Evolutionary conservation across 192 early-diverging fungal genomes (phyloP).

Genomic region (Backusella australiensis): DNA sequence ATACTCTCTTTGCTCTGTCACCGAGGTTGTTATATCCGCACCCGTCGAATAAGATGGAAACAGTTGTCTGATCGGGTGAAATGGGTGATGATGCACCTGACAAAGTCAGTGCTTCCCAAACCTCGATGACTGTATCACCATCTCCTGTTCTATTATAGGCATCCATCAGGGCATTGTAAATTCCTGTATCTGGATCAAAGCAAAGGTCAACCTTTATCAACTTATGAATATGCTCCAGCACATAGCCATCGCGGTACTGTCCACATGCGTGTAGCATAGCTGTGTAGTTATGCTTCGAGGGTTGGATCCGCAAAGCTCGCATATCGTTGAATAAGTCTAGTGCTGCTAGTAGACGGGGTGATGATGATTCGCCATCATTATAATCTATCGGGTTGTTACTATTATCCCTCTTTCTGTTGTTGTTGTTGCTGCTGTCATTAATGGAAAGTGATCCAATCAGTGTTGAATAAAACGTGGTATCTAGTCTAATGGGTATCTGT

Average conservation of each 20-base stretch:
- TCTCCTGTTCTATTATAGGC: slow-evolving; percentile 40
- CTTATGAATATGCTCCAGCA: slow-evolving; percentile 31
- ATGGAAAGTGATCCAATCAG: neutral
- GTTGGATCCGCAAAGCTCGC: slow-evolving; percentile 27
- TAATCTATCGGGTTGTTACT: neutral
- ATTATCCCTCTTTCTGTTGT: neutral
- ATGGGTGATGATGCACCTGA: neutral
- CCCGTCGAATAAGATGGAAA: slow-evolving; percentile 40
- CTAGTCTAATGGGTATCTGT: neutral
- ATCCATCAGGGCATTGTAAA: slow-evolving; percentile 48
- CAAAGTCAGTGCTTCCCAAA: slow-evolving; percentile 37
- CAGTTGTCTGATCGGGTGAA: slow-evolving; percentile 29
- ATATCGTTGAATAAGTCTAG: slow-evolving; percentile 34
- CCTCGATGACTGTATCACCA: slow-evolving; percentile 26
- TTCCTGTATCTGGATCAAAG: slow-evolving; percentile 35
- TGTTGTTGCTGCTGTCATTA: neutral
- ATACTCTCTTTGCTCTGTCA: slow-evolving; percentile 24
- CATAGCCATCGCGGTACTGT: slow-evolving; percentile 13
- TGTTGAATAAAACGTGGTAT: slow-evolving; percentile 12
- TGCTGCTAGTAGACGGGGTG: slow-evolving; percentile 10
- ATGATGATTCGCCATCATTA: neutral
- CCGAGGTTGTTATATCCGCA: slow-evolving; percentile 33
- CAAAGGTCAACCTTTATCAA: slow-evolving; percentile 40
- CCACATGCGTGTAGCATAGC: slow-evolving; percentile 29
- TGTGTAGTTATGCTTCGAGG: slow-evolving; percentile 30